Evolutionary conservation across 2,329 filamentous ascomycete species (phyloP), one percentile per base, ranked within the genome.

Genomic region (Colletotrichum salicis): DNA sequence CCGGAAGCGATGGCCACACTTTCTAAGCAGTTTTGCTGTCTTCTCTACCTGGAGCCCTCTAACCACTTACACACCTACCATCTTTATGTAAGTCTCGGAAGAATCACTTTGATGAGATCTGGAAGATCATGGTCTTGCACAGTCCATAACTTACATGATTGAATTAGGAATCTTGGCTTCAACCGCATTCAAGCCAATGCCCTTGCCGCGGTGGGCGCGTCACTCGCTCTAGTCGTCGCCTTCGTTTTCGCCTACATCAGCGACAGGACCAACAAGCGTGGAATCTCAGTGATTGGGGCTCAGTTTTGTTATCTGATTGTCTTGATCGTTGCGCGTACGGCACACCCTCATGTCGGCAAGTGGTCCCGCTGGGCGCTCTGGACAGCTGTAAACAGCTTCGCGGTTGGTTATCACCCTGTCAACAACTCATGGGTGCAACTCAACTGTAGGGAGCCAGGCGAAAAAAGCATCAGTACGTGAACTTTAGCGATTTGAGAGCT

Each of bases 351-450:
- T 58, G 83, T 84, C 0, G 82, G 84, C 0, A 84, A 81, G 72
- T 88, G 86, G 86, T 82, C 81, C 4, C 81, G 82, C 11, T 87
- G 85, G 79, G 85, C 82, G 0, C 77, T 88, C 5, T 88, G 86
- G 86, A 88, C 86, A 2, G 80, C 80, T 0, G 81, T 88, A 1
- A 88, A 88, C 75, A 79, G 79, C 3, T 82, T 88, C 41, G 86
- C 86, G 0, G 86, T 88, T 11, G 85, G 86, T 0, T 88, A 88
- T 73, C 86, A 88, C 75, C 86, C 86, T 0, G 81, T 86, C 0
- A 85, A 87, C 67, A 88, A 88, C 77, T 82, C 84, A 0, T 88
- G 86, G 86, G 80, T 86, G 11, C 85, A 87, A 74, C 77, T 88
- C 5, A 89, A 88, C 72, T 87, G 86, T 71, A 79, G 78, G 11